A percentile compares a stretch with the other conserved stretches of the same genome.
phyloP scores from a whole-genome alignment of 164 flowering plant genomes.

The Tetrastigma voinierianum region DNA sequence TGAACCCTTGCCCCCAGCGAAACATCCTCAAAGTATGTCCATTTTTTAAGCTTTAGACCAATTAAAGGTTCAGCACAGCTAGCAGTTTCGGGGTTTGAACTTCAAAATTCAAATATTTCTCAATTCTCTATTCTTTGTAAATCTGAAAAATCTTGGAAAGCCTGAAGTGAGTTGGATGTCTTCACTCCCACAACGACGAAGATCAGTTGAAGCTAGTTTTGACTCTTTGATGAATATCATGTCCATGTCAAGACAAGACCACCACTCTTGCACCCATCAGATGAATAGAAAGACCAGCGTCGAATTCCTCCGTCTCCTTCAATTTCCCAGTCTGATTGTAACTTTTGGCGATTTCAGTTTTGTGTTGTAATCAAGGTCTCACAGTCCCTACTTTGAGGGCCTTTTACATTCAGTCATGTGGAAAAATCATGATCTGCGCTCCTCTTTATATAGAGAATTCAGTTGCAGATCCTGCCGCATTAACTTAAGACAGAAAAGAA shows the following conservation, averaged over 20 bases:
- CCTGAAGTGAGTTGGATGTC: slow-evolving; percentile 33
- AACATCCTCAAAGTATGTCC: slow-evolving; percentile 69
- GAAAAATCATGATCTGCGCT: slow-evolving; percentile 16
- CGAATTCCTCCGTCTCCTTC: slow-evolving; percentile 53
- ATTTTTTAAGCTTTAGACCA: slow-evolving; percentile 75
- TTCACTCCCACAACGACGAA: slow-evolving; percentile 55
- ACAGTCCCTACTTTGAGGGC: slow-evolving; percentile 58
- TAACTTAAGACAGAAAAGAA: neutral
- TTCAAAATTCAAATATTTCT: slow-evolving; percentile 22
- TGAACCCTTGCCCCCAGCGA: slow-evolving; percentile 34
- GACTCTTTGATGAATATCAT: slow-evolving; percentile 62
- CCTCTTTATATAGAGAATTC: slow-evolving; percentile 5
- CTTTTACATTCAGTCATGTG: slow-evolving; percentile 54
- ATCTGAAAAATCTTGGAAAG: slow-evolving; percentile 28
- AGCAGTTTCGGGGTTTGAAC: slow-evolving; percentile 39
- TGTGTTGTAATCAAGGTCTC: slow-evolving; percentile 36
- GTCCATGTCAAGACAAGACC: slow-evolving; percentile 47
- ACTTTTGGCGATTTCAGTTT: slow-evolving; percentile 33
- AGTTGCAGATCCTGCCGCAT: slow-evolving; percentile 14
- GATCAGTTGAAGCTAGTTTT: slow-evolving; percentile 55
- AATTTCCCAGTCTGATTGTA: slow-evolving; percentile 42
- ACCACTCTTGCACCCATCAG: slow-evolving; percentile 40
- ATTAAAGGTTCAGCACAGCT: slow-evolving; percentile 65
- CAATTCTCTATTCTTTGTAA: slow-evolving; percentile 27
- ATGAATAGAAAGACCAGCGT: slow-evolving; percentile 43